phyloP scores from a whole-genome alignment of 2,329 filamentous ascomycete species.

The Cadophora malorum region DNA sequence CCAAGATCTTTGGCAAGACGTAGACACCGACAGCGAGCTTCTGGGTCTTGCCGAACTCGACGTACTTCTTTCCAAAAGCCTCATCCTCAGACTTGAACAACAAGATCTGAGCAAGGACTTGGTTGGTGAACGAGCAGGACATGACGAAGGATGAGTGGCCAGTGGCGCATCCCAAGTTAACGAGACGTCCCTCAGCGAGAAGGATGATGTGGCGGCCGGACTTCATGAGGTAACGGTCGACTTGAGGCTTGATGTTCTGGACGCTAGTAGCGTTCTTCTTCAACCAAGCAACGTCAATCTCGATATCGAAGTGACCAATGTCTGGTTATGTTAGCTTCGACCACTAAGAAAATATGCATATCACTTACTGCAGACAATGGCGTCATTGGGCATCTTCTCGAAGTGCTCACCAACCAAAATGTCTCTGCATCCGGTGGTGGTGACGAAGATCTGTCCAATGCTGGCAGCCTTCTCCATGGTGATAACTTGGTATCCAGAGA shows the following conservation, averaged over 20 bases:
- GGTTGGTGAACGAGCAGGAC: conserved; percentile 99
- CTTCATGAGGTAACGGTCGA: conserved; percentile 96
- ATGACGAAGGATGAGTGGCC: conserved; percentile 99
- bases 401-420: conserved; percentile 94
- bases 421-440: conserved; percentile 98
- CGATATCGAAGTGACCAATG: conserved; percentile 99
- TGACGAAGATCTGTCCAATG: conserved; percentile 96
- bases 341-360: conserved; percentile 5
- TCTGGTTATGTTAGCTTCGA: conserved; percentile 54
- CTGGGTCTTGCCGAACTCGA: conserved; percentile 92
- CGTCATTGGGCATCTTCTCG: conserved; percentile 93
- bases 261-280: conserved; percentile 94
- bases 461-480: conserved; percentile 97
- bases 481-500: conserved; percentile 95
- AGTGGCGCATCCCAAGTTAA: conserved; percentile 99
- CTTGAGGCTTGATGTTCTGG: conserved; percentile 99
- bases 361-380: conserved; percentile 92
- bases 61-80: conserved; percentile 90
- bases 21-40: conserved; percentile 94
- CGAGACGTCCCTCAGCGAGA: conserved; percentile 95
- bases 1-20: conserved; percentile 97
- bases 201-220: conserved; percentile 97
- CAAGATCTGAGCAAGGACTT: conserved; percentile 99
- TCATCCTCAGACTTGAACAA: conserved; percentile 92
- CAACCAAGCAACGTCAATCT: conserved; percentile 99